Evolutionary conservation across 2,329 filamentous ascomycete genomes (phyloP), one percentile per base, ranked within the genome.

Genomic region (Penicillium sp.): DNA sequence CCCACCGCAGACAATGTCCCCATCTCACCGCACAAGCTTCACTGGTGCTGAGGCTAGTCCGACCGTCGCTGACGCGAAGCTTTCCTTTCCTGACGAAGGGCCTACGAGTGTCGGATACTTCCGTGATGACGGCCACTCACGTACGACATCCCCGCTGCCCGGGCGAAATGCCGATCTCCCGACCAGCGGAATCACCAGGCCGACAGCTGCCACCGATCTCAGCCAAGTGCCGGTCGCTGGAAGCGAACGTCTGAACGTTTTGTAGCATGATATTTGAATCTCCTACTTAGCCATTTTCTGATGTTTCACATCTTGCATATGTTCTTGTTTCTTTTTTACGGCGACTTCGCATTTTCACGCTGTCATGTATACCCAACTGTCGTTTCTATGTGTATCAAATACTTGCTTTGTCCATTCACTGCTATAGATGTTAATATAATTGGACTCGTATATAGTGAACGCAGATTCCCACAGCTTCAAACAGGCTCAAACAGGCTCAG

Each of bases 21-120:
- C 66, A 11, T 69, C 72, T 14, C 67, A 72, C 40, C 71, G 70
- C 22, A 68, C 62, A 18, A 74, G 69, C 52, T 73, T 74, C 53
- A 65, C 66, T 18, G 68, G 57, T 8, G 60, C 72, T 4, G 72
- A 75, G 48, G 65, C 60, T 21, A 71, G 67, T 29, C 68, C 70
- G 7, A 64, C 62, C 6, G 29, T 48, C 5, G 57, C 59, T 6
- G 61, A 64, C 16, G 36, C 46, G 9, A 48, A 53, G 8, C 46
- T 55, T 16, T 56, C 42, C 16, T 43, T 32, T 45, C 44, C 48
- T 16, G 61, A 61, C 8, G 62, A 64, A 16, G 54, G 50, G 3
- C n/a, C 48, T 31, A 46, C 50, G 3, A 50, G 11, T 38, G 32
- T 55, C 16, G 51, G 44, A 8, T 51, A 41, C 54, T 50, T 51